A percentile compares a stretch with the other conserved stretches of the same genome.
These are phyloP conservation scores for Lentinula sp. DNA, from an alignment of 768 basidiomycete genomes.

Conservation along the genomic window DNA sequence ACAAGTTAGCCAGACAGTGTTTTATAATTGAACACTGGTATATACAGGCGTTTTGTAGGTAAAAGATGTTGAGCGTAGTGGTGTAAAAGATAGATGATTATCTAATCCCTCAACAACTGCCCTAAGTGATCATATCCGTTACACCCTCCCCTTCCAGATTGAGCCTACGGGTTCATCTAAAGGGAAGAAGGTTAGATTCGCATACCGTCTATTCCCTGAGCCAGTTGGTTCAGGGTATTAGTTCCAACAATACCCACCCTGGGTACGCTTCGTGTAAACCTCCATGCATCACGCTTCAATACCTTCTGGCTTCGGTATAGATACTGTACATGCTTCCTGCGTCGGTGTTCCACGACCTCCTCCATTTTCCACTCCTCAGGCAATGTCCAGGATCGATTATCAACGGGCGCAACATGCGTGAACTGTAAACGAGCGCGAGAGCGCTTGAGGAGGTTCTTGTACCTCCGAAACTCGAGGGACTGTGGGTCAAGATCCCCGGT, in stretches of 20 bases:
- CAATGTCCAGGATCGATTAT: not conserved
- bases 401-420: not conserved
- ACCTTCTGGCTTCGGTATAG: not conserved
- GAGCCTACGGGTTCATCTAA: not conserved
- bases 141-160: conserved; percentile 1
- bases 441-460: not conserved
- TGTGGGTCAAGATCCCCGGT: not conserved
- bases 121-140: not conserved
- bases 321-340: not conserved
- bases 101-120: too few relatives aligned
- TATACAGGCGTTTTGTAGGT: too few relatives aligned
- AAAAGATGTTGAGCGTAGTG: too few relatives aligned
- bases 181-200: not conserved
- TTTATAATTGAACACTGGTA: too few relatives aligned
- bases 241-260: not conserved
- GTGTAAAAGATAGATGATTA: too few relatives aligned
- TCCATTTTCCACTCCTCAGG: not conserved
- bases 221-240: not conserved
- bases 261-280: not conserved
- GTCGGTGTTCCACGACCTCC: not conserved
- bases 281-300: not conserved
- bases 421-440: not conserved
- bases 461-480: not conserved
- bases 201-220: not conserved
- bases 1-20: too few relatives aligned